A percentile compares a stretch with the other conserved stretches of the same genome.
Conservation (phyloP, 2,329 filamentous ascomycete genomes). For the Penicillium sp. region DNA sequence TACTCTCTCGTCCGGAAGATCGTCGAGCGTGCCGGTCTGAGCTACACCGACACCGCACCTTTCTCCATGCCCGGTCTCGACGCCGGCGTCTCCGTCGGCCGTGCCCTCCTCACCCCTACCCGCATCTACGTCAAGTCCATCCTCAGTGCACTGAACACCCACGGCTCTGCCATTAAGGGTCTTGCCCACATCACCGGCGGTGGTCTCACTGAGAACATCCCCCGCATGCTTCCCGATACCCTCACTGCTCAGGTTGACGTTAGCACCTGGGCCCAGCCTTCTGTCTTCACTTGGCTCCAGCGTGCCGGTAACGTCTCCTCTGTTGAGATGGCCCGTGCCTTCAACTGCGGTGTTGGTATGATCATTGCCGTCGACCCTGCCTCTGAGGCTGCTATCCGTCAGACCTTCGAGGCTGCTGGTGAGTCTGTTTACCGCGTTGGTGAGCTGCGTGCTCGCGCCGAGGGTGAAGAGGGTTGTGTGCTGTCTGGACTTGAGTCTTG, state of each 20-base stretch:
- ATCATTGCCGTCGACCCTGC: slow-evolving; percentile 69
- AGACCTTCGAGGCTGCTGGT: slow-evolving; percentile 63
- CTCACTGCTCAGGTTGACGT: slow-evolving; percentile 82
- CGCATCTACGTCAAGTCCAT: slow-evolving; percentile 88
- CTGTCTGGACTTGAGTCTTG: slow-evolving; percentile 59
- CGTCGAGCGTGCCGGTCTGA: slow-evolving; percentile 69
- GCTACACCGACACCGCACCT: slow-evolving; percentile 70
- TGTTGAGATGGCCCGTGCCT: slow-evolving; percentile 83
- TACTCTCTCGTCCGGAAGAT: slow-evolving; percentile 96
- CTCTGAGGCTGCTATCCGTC: slow-evolving; percentile 28
- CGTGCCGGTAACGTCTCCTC: slow-evolving; percentile 66
- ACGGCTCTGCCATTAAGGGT: slow-evolving; percentile 70
- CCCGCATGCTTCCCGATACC: slow-evolving; percentile 79
- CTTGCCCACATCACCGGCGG: slow-evolving; percentile 97
- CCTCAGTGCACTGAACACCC: slow-evolving; percentile 60
- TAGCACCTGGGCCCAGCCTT: slow-evolving; percentile 69
- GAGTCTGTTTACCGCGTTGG: slow-evolving; percentile 80
- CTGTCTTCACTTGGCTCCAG: slow-evolving; percentile 87
- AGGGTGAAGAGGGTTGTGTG: slow-evolving; percentile 59
- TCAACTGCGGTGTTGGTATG: slow-evolving; percentile 96
- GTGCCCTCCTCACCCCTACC: slow-evolving; percentile 81
- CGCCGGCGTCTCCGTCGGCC: slow-evolving; percentile 62
- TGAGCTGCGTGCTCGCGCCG: slow-evolving; percentile 60
- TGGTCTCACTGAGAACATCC: slow-evolving; percentile 89
- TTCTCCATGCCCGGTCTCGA: slow-evolving; percentile 70